Conservation (phyloP, 2,329 filamentous ascomycete genomes). For the Trichoderma oligosporum region DNA sequence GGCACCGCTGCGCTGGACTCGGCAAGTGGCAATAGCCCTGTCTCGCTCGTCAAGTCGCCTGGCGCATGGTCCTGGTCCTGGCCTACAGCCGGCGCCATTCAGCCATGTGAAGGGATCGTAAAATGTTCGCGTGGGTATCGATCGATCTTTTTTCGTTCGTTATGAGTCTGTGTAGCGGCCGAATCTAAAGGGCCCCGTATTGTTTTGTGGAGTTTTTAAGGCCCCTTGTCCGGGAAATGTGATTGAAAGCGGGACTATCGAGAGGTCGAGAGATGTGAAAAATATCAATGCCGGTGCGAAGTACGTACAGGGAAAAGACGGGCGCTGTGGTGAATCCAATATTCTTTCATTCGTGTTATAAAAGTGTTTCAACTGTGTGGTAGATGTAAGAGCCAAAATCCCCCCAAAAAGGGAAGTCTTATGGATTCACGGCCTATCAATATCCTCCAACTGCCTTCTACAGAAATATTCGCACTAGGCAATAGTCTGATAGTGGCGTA, state of each 20-base stretch:
- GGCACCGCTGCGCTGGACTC: background rate
- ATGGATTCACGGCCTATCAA: constrained; percentile 5
- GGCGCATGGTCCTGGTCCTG: constrained; percentile 27
- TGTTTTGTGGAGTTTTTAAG: background rate
- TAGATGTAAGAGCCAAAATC: constrained; percentile 1
- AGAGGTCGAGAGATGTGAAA: background rate
- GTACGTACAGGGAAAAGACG: background rate
- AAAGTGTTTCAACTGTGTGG: background rate
- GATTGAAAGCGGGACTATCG: background rate
- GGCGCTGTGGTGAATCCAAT: background rate
- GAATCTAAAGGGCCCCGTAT: background rate
- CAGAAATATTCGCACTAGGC: too few relatives aligned
- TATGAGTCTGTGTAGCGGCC: background rate
- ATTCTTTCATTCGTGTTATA: background rate
- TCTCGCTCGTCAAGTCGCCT: constrained; percentile 23
- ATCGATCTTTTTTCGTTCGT: background rate
- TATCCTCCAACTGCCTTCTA: constrained; percentile 1
- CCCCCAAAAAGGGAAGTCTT: background rate
- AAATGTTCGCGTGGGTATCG: constrained; percentile 1
- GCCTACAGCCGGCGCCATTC: constrained; percentile 35
- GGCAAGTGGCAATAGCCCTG: constrained; percentile 17
- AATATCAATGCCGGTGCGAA: background rate
- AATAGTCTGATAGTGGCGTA: constrained; percentile 13
- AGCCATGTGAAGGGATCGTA: constrained; percentile 27
- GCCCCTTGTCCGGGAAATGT: background rate